Percentiles rank a stretch among this genome's conserved stretches.
Conservation (phyloP, 768 basidiomycete species). For the Boletales sp. region DNA sequence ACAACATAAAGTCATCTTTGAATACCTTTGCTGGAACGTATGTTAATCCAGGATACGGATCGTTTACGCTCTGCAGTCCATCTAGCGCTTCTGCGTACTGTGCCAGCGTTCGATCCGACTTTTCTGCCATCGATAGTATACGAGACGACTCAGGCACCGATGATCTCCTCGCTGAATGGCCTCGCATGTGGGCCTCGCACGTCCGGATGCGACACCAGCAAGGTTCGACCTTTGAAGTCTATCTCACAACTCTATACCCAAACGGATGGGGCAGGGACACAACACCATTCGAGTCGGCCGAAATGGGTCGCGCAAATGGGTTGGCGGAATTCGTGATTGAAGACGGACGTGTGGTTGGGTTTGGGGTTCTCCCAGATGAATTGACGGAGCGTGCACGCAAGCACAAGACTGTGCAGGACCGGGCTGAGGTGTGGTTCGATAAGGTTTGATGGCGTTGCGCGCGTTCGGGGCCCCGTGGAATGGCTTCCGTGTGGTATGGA, state of each 20-base stretch:
- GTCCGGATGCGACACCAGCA: conserved; percentile 25
- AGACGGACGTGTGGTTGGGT: conserved; percentile 27
- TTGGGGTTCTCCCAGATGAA: conserved; percentile 20
- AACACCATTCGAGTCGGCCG: conserved; percentile 31
- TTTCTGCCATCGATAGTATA: conserved; percentile 23
- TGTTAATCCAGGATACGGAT: conserved; percentile 34
- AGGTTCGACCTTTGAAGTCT: conserved; percentile 20
- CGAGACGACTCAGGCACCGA: not conserved
- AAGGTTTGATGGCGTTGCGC: conserved; percentile 2
- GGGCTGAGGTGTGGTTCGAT: conserved; percentile 32
- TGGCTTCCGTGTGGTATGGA: no score
- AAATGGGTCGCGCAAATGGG: not conserved
- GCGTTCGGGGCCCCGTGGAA: no score
- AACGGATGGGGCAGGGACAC: conserved; percentile 36
- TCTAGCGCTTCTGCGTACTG: conserved; percentile 21
- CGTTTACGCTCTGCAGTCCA: conserved; percentile 35
- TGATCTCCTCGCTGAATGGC: conserved; percentile 33
- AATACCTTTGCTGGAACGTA: conserved; percentile 36
- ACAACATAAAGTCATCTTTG: conserved; percentile 7
- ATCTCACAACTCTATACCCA: conserved; percentile 30
- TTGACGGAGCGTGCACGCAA: conserved; percentile 21
- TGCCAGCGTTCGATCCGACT: conserved; percentile 25
- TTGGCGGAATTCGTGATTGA: conserved; percentile 23
- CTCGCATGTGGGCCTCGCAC: conserved; percentile 37
- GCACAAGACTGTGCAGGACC: conserved; percentile 18